Base-by-base conservation (phyloP, 2,329 filamentous ascomycete species). In the Apiospora marii region DNA sequence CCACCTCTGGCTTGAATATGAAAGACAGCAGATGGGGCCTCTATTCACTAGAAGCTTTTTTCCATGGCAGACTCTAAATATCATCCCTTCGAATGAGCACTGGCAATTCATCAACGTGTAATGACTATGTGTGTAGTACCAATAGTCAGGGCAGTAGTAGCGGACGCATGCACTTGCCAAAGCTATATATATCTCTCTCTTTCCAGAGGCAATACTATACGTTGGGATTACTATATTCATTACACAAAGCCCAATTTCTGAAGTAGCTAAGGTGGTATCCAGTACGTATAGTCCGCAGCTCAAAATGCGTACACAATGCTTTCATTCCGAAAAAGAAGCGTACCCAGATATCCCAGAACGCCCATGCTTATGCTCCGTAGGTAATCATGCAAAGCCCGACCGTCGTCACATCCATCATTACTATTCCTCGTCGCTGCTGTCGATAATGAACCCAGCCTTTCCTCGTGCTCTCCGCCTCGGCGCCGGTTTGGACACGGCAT, bases 341-440 rank as follows among this genome's bases (percentile, higher is more conserved):
- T 61, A 13, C 8, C 58, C 34, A 34, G 22, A 41, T 37, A 64
- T 22, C 58, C 58, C 34, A 41, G 34, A 64, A 68, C 67, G 67
- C 67, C 67, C 41, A 68, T 68, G 41, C 67, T 43, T 27, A 68
- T 68, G 67, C 67, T 24, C 46, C 16, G 19, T 58, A 48, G 7
- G n/a, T 48, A 27, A 30, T 48, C 44, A 48, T 68, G 67, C 67
- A 68, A 22, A 12, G 37, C 61, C 37, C 37, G 37, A 41, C 37
- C 37, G 37, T 41, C 37, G 37, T 41, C 37, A 41, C 7, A 67
- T 16, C 41, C 44, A 19, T 34, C 44, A 43, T 70, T 48, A 24
- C 58, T 78, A 83, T 71, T 89, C 87, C 74, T 90, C 88, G 68
- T 91, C 89, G 78, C 89, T 90, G 73, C 89, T 90, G 76, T 91